Base-by-base conservation (phyloP, 176 grass and related monocot genomes). In the Saccharum officinarum region DNA sequence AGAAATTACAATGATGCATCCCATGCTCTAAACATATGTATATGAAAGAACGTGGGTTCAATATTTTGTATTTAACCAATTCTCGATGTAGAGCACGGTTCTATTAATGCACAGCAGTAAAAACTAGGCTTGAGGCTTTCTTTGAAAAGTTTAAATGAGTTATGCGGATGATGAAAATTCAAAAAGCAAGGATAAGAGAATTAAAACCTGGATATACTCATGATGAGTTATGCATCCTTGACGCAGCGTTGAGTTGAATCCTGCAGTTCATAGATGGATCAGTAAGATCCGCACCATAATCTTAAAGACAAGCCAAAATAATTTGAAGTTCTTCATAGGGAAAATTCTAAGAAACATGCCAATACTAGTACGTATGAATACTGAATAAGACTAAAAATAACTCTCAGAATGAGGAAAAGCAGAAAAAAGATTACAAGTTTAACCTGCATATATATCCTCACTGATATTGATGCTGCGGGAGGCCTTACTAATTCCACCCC, bases 381-480 rank as follows among this genome's bases (percentile, higher is more conserved):
- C 4, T 14, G 18, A 71, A 65, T 36, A 28, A 75, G 47, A 75
- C 30, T 39, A 40, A 44, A 44, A 5, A 61, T 52, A 77, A 75
- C 42, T 75, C 71, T 50, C 10, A 82, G 22, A 44, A 89, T 67
- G 81, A 85, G 15, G 34, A 3, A 77, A 81, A 15, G 6, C 15
- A 84, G 68, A 73, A 72, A 72, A 79, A 73, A 81, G 82, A 39
- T 30, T 49, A 39, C 34, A 41, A 59, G 20, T 78, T 74, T 76
- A 84, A 97, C 95, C 95, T 88, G 95, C 95, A 88, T 84, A 97
- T 75, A 97, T 95, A 87, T 97, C 95, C 88, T 97, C 95, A 34
- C 92, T 97, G 62, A 97, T 97, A 82, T 97, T 97, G 85, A 97
- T 95, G 64, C 88, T 84, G 18, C 92, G 92, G 49, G 95, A 97